Percentiles rank a stretch among this genome's conserved stretches.
These are phyloP conservation scores for Neurospora pannonica DNA, from an alignment of 495 filamentous ascomycete species.

Conservation along the genomic window DNA sequence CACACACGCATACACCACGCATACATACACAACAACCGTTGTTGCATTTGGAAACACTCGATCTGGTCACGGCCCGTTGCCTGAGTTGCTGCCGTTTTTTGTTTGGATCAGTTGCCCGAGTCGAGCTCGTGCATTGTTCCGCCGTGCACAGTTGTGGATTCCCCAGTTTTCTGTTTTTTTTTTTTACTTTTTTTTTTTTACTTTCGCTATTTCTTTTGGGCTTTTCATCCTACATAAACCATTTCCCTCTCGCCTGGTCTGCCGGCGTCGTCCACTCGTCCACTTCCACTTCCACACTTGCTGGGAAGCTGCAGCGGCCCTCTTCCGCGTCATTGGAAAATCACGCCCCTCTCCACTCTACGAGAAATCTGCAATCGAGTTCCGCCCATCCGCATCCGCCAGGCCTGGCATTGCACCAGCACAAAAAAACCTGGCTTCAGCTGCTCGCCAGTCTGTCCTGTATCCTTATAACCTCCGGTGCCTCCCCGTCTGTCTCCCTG, in stretches of 20 bases:
- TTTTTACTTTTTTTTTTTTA: not conserved
- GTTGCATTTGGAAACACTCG: not conserved
- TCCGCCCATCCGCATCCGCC: not conserved
- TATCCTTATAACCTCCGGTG: not conserved
- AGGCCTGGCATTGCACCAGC: not conserved
- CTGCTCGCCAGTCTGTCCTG: not conserved
- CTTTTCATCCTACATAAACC: not conserved
- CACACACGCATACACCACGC: not conserved
- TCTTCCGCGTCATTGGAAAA: slow-evolving; percentile 23
- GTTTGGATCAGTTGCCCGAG: not conserved
- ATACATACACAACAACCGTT: not conserved
- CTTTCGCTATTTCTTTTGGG: not conserved
- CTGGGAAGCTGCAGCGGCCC: not conserved
- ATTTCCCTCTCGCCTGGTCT: not conserved
- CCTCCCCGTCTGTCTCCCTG: not conserved
- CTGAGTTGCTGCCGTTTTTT: not conserved
- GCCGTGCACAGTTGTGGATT: not conserved
- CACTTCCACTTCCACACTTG: slow-evolving; percentile 1
- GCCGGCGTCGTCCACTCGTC: not conserved
- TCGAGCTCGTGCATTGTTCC: not conserved
- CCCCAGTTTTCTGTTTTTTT: not conserved
- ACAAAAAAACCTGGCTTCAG: not conserved
- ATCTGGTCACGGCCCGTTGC: not conserved
- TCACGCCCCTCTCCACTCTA: slow-evolving; percentile 23
- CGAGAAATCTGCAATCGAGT: slow-evolving; percentile 17